A percentile compares a stretch with the other conserved stretches of the same genome.
Evolutionary conservation across 1,284 basidiomycete genomes (phyloP).

Genomic region (Nidula niveotomentosa): DNA sequence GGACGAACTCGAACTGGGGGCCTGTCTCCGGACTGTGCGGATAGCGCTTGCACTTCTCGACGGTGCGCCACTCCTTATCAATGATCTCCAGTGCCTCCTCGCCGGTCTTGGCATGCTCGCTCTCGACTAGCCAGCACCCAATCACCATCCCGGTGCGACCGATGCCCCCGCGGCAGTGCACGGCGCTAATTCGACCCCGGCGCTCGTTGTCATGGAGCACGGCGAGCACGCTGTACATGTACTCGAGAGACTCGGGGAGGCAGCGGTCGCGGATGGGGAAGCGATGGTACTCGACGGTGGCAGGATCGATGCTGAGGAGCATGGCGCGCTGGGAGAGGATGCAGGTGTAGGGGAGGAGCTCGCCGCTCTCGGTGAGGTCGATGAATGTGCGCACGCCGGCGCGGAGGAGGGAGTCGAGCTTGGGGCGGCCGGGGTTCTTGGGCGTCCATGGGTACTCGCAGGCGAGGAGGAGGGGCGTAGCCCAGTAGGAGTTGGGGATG

Average conservation of each 20-base stretch:
- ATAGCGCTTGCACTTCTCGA: constrained; percentile 73
- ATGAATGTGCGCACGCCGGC: constrained; percentile 77
- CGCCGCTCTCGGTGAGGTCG: constrained; percentile 73
- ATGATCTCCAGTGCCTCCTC: constrained; percentile 63
- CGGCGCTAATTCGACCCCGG: constrained; percentile 56
- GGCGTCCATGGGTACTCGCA: constrained; percentile 81
- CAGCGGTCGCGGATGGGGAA: constrained; percentile 74
- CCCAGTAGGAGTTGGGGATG: constrained; percentile 82
- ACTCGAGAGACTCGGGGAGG: constrained; percentile 53
- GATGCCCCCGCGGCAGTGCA: constrained; percentile 77
- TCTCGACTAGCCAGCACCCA: constrained; percentile 76
- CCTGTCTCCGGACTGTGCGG: constrained; percentile 79
- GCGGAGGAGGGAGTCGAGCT: constrained; percentile 66
- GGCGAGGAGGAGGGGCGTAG: constrained; percentile 65
- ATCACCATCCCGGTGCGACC: constrained; percentile 75
- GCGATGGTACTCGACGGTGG: constrained; percentile 65
- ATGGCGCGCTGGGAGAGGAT: constrained; percentile 53
- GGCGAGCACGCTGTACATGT: constrained; percentile 54
- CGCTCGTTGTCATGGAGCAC: constrained; percentile 57
- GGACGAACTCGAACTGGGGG: constrained; percentile 65
- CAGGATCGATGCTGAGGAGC: constrained; percentile 50
- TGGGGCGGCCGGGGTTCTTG: constrained; percentile 48
- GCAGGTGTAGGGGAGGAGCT: constrained; percentile 62
- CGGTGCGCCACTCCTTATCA: constrained; percentile 66
- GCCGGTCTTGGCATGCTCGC: constrained; percentile 10